Evolutionary conservation across 2,329 filamentous ascomycete species (phyloP).

Genomic region (Colletotrichum sp.): DNA sequence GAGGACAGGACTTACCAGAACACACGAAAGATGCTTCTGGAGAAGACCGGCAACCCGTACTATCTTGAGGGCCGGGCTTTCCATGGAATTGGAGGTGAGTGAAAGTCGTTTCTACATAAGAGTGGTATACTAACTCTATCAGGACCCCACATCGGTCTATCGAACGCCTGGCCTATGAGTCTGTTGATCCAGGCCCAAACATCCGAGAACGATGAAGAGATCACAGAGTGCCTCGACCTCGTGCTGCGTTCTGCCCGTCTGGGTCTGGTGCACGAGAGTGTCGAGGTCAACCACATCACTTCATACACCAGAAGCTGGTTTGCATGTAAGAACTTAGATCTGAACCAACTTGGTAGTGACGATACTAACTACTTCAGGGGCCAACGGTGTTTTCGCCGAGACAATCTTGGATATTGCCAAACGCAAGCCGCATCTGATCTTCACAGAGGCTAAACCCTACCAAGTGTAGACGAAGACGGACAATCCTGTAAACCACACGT

Average conservation of each 20-base stretch:
- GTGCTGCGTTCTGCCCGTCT: slow-evolving; percentile 79
- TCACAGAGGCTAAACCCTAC: slow-evolving; percentile 68
- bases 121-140: not conserved
- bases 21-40: slow-evolving; percentile 79
- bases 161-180: slow-evolving; percentile 97
- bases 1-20: slow-evolving; percentile 81
- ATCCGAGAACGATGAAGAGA: slow-evolving; percentile 82
- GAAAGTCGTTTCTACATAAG: not conserved
- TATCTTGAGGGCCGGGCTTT: slow-evolving; percentile 80
- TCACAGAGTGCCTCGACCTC: slow-evolving; percentile 70
- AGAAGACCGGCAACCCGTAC: slow-evolving; percentile 83
- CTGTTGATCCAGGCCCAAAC: slow-evolving; percentile 92
- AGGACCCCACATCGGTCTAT: slow-evolving; percentile 77
- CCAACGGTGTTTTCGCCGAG: slow-evolving; percentile 93
- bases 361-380: slow-evolving; percentile 55
- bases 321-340: slow-evolving; percentile 60
- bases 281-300: slow-evolving; percentile 74
- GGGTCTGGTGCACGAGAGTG: slow-evolving; percentile 89
- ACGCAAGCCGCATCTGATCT: slow-evolving; percentile 87
- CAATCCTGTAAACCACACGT: not conserved
- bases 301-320: slow-evolving; percentile 91
- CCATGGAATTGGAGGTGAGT: slow-evolving; percentile 83
- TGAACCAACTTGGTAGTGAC: rapidly evolving
- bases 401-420: slow-evolving; percentile 89
- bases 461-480: slow-evolving; percentile 39